Percentiles rank a stretch among this genome's conserved stretches.
Conservation (phyloP, 2,329 filamentous ascomycete species). For the Aspergillus alliaceus region DNA sequence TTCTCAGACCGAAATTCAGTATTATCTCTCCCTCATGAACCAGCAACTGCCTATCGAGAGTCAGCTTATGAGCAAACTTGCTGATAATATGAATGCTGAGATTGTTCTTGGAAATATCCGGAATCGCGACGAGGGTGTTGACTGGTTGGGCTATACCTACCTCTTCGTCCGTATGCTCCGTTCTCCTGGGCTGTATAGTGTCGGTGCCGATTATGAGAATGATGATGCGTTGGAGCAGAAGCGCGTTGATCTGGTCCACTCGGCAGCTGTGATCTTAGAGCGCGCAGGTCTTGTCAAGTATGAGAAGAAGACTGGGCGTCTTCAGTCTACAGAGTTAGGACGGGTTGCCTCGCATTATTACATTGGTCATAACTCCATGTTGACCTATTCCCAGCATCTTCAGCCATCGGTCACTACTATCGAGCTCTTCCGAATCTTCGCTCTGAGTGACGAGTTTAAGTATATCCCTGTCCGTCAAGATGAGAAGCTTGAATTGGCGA, state of each 20-base stretch:
- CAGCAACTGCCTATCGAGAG: constrained; percentile 97
- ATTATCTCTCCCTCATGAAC: constrained; percentile 94
- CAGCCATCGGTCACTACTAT: constrained; percentile 91
- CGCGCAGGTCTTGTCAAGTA: constrained; percentile 91
- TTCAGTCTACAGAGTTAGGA: constrained; percentile 91
- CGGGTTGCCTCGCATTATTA: constrained; percentile 98
- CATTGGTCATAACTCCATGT: constrained; percentile 94
- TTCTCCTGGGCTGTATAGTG: constrained; percentile 90
- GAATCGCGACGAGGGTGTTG: constrained; percentile 91
- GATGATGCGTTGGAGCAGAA: constrained; percentile 92
- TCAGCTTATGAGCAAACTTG: constrained; percentile 87
- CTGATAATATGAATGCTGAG: constrained; percentile 95
- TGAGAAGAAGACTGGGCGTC: constrained; percentile 84
- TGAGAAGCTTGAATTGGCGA: constrained; percentile 93
- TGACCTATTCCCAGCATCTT: constrained; percentile 93
- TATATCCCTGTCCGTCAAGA: constrained; percentile 97
- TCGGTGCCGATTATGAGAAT: constrained; percentile 92
- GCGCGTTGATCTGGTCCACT: constrained; percentile 95
- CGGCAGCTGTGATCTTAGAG: constrained; percentile 82
- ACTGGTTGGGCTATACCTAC: constrained; percentile 98
- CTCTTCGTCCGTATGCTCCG: constrained; percentile 97
- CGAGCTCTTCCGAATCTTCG: constrained; percentile 94
- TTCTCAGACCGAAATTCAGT: constrained; percentile 90
- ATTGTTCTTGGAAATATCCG: constrained; percentile 92
- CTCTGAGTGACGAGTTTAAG: constrained; percentile 96